phyloP scores from a whole-genome alignment of 805 yeast genomes.

The Kodamaea lidongshanica region DNA sequence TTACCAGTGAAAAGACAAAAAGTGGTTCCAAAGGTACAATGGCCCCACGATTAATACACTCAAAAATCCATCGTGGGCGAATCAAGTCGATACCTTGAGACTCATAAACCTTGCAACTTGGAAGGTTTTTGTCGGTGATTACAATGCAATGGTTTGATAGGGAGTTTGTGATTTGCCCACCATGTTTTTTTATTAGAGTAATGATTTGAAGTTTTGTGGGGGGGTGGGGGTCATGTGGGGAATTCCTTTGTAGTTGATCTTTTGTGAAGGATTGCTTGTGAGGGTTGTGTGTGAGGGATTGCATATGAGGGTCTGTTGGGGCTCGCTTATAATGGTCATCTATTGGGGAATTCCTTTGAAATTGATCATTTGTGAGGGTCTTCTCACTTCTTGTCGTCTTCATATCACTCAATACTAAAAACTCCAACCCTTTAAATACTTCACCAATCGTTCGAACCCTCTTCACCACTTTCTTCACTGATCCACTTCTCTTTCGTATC shows the following conservation, averaged over 20 bases:
- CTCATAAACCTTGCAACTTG: slow-evolving; percentile 21
- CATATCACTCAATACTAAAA: slow-evolving; percentile 52
- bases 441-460: slow-evolving; percentile 13
- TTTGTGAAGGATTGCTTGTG: too few relatives aligned
- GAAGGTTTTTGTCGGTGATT: slow-evolving; percentile 23
- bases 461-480: slow-evolving; percentile 7
- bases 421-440: slow-evolving; percentile 42
- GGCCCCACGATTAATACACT: slow-evolving; percentile 43
- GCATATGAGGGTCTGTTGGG: too few relatives aligned
- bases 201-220: slow-evolving; percentile 31
- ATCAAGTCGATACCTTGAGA: slow-evolving; percentile 52
- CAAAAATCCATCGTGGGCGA: slow-evolving; percentile 66
- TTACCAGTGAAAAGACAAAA: slow-evolving; percentile 45
- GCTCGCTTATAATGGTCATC: too few relatives aligned
- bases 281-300: too few relatives aligned
- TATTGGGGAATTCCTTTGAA: too few relatives aligned
- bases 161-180: slow-evolving; percentile 42
- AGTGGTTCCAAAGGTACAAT: slow-evolving; percentile 54
- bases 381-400: too few relatives aligned
- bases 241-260: too few relatives aligned
- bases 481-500: slow-evolving; percentile 16
- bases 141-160: too few relatives aligned
- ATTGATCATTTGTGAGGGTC: too few relatives aligned
- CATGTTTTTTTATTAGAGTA: slow-evolving; percentile 37
- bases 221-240: slow-evolving; percentile 25